Conservation (phyloP, 257 asterid genomes). For the Asclepias syriaca region DNA sequence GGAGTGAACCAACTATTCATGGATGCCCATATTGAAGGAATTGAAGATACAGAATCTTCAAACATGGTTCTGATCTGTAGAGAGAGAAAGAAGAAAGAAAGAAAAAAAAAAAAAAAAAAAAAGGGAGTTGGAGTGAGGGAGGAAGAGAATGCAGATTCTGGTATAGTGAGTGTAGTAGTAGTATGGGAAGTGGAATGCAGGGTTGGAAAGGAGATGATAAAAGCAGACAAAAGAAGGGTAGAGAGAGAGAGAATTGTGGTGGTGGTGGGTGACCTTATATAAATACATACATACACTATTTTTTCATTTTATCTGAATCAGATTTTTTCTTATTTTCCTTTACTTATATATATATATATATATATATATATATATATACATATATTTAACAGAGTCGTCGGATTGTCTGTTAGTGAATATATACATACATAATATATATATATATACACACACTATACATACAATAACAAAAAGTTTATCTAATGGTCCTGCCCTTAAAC, state of each 20-base stretch:
- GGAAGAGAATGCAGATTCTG: constrained; percentile 8
- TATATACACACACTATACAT: no score
- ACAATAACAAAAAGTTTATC: no score
- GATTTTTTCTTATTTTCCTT: background rate
- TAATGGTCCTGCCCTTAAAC: no score
- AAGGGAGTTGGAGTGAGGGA: constrained; percentile 9
- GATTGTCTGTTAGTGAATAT: constrained; percentile 5
- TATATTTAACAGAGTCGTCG: background rate
- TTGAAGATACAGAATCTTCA: constrained; percentile 59
- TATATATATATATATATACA: background rate
- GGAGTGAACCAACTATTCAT: constrained; percentile 93
- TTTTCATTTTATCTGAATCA: background rate
- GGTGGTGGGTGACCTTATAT: constrained; percentile 13
- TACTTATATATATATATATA: no score
- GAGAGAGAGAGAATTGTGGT: background rate
- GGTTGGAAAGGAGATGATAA: constrained; percentile 15
- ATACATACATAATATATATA: no score
- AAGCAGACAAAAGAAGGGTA: background rate
- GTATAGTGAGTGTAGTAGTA: background rate
- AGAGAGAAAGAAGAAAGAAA: constrained; percentile 2
- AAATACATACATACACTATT: background rate
- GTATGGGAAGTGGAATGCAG: constrained; percentile 17
- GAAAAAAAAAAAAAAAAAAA: background rate
- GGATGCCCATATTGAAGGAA: constrained; percentile 66
- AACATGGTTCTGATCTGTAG: constrained; percentile 33